Evolutionary conservation across 352 stramenopile genomes (phyloP).

Genomic region (Peronospora farinosa): DNA sequence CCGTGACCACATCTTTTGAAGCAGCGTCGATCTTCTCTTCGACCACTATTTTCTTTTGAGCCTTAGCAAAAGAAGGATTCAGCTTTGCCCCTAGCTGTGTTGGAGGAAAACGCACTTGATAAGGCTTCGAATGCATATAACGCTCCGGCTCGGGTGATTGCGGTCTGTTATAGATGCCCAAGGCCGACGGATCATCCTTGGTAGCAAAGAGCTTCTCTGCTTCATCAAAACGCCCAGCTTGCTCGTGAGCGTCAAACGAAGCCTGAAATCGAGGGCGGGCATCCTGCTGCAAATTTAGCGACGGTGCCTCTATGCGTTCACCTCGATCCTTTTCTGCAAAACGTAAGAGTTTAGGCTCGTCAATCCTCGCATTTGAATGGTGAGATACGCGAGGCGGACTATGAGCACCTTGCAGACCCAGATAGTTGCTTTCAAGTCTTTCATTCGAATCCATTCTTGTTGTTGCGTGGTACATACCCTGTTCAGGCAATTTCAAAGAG

Average conservation of each 20-base stretch:
- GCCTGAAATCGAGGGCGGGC: conserved; percentile 2
- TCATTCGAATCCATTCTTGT: conserved; percentile 3
- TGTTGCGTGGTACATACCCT: neutral
- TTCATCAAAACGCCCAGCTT: conserved; percentile 24
- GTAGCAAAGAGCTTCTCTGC: conserved; percentile 28
- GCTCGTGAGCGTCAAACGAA: conserved; percentile 2
- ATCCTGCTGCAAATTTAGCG: neutral
- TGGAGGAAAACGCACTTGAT: conserved; percentile 10
- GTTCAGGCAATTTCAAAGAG: conserved; percentile 3
- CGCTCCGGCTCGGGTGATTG: conserved; percentile 10
- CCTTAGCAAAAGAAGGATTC: conserved; percentile 7
- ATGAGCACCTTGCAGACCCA: conserved; percentile 1
- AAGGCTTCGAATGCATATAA: conserved; percentile 5
- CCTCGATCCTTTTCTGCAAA: conserved; percentile 4
- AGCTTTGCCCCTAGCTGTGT: conserved; percentile 26
- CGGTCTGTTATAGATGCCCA: conserved; percentile 13
- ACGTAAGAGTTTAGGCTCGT: conserved; percentile 5
- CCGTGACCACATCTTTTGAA: neutral
- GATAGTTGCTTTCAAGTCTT: neutral
- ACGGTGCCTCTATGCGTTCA: conserved; percentile 1
- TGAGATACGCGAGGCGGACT: neutral
- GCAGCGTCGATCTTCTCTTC: neutral
- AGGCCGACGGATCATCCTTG: conserved; percentile 5
- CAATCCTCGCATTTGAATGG: neutral
- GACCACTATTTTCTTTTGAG: neutral